Percentiles rank a stretch among this genome's conserved stretches.
phyloP scores from a whole-genome alignment of 139 green algal species.

The Chlamydomonas schloesseri region DNA sequence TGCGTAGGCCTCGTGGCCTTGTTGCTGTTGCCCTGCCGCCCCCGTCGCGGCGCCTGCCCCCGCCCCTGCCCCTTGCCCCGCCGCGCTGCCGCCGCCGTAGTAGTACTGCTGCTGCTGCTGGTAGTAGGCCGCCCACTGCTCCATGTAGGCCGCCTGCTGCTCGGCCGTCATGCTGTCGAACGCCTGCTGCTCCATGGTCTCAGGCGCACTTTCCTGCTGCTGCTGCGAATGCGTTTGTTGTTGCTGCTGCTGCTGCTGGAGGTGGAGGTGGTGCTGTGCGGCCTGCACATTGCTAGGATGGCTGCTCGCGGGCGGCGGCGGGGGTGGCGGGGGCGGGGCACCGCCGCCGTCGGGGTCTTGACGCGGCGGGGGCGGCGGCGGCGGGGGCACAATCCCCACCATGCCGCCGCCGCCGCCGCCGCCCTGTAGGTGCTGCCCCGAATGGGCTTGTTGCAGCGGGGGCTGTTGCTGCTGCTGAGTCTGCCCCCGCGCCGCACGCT shows the following conservation, averaged over 20 bases:
- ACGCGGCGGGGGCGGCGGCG: background rate
- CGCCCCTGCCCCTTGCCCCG: no score
- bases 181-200: constrained; percentile 18
- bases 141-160: constrained; percentile 63
- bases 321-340: background rate
- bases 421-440: background rate
- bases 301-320: background rate
- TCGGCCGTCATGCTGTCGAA: constrained; percentile 49
- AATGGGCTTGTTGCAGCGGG: background rate
- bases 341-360: background rate
- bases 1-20: no score
- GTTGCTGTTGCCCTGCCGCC: no score
- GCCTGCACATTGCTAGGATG: background rate
- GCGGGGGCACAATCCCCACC: no score
- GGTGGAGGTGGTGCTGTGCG: background rate
- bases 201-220: background rate
- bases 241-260: background rate
- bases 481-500: background rate
- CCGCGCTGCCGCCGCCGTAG: constrained; percentile 41
- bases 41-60: no score
- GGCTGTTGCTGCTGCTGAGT: constrained; percentile 1
- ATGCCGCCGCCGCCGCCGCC: no score
- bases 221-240: background rate
- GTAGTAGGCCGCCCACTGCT: constrained; percentile 64
- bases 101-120: constrained; percentile 49